Conservation (phyloP, 2,329 filamentous ascomycete genomes). For the Verticillium isaacii region DNA sequence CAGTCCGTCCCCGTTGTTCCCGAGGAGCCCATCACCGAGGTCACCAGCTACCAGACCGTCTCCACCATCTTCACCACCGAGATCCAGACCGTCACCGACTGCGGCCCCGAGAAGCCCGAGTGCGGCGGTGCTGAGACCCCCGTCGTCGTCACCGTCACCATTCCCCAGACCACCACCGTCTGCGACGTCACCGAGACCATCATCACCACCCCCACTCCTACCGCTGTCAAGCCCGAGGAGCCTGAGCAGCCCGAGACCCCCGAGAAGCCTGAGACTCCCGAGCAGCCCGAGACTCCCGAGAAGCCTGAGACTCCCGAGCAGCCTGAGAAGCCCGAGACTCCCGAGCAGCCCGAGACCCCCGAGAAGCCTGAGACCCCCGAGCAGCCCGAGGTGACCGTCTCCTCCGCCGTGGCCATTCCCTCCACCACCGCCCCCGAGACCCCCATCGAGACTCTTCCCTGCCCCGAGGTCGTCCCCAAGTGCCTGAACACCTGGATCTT, state of each 20-base stretch:
- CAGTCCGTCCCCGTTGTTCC: constrained; percentile 10
- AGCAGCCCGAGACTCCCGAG: background rate
- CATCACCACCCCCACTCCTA: constrained; percentile 30
- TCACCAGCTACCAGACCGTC: constrained; percentile 36
- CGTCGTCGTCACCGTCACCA: constrained; percentile 45
- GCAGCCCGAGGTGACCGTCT: constrained; percentile 11
- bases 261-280: constrained; percentile 10
- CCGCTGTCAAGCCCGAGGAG: constrained; percentile 13
- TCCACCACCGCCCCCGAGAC: constrained; percentile 26
- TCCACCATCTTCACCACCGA: constrained; percentile 47
- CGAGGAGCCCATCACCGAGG: constrained; percentile 11
- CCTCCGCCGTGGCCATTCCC: constrained; percentile 24
- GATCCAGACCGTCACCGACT: constrained; percentile 45
- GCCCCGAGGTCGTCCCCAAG: constrained; percentile 72
- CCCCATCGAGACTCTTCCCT: constrained; percentile 42
- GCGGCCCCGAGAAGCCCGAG: constrained; percentile 38
- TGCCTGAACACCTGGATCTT: constrained; percentile 91
- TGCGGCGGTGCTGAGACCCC: constrained; percentile 33
- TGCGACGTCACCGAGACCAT: constrained; percentile 56
- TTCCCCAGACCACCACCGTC: constrained; percentile 55
- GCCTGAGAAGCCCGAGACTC: background rate
- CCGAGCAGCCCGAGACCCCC: constrained; percentile 10
- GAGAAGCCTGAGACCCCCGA: constrained; percentile 4
- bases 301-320: constrained; percentile 9
- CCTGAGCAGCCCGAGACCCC: background rate